A percentile compares a stretch with the other conserved stretches of the same genome.
Evolutionary conservation across 176 grass and related monocot species (phyloP).

Genomic region (Eleusine indica): DNA sequence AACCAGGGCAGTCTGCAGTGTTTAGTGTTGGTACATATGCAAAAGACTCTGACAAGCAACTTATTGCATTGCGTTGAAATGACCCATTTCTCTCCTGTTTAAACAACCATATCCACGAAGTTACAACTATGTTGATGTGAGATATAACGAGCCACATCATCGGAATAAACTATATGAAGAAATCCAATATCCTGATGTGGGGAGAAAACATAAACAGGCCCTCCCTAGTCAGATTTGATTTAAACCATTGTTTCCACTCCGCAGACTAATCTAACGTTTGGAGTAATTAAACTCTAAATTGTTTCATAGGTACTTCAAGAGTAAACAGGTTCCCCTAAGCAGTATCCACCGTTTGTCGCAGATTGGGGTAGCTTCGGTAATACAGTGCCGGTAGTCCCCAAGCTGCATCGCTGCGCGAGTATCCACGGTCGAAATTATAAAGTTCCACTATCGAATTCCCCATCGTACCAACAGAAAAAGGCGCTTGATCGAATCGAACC

Average conservation of each 20-base stretch:
- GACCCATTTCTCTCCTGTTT: slow-evolving; percentile 20
- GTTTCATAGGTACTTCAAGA: background rate
- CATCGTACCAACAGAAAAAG: background rate
- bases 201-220: background rate
- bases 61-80: background rate
- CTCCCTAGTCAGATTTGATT: background rate
- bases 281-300: background rate
- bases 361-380: background rate
- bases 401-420: background rate
- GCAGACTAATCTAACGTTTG: background rate
- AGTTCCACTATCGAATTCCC: background rate
- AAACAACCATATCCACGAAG: background rate
- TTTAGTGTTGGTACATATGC: background rate
- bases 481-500: background rate
- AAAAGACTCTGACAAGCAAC: background rate
- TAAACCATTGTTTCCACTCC: slow-evolving; percentile 2
- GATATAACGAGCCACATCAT: background rate
- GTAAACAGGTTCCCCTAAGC: slow-evolving; percentile 10
- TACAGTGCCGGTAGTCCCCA: background rate
- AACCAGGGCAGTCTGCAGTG: background rate
- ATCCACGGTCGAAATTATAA: background rate
- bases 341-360: background rate
- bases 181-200: background rate
- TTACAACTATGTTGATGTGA: background rate
- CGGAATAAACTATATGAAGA: background rate